Percentiles rank a stretch among this genome's conserved stretches.
phyloP scores from a whole-genome alignment of 805 yeast genomes.

The Saccharomycopsis oosterbeekiorum region DNA sequence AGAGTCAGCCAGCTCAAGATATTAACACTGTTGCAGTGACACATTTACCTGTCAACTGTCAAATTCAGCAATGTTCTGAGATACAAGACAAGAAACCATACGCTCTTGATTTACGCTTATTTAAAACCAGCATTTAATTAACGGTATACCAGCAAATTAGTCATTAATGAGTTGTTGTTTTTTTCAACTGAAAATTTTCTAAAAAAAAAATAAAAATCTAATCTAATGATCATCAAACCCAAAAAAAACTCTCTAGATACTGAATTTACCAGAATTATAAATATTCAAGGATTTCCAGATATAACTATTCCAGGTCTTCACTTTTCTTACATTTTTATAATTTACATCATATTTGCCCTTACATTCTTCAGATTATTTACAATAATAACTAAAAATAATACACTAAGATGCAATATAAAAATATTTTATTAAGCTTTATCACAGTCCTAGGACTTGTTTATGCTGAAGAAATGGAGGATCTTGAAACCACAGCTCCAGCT shows the following conservation, averaged over 20 bases:
- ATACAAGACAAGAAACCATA: not conserved
- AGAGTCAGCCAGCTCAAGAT: too few species aligned
- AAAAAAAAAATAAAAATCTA: too few species aligned
- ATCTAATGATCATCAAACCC: not conserved
- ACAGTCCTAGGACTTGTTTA: slow-evolving; percentile 22
- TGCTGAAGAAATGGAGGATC: slow-evolving; percentile 15
- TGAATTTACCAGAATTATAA: not conserved
- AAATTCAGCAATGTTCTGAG: too few species aligned
- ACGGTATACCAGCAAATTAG: not conserved
- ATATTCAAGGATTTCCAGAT: not conserved
- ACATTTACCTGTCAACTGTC: too few species aligned
- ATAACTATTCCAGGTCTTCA: not conserved
- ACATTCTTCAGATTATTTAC: not conserved
- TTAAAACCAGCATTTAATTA: too few species aligned
- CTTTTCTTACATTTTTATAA: not conserved
- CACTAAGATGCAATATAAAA: slow-evolving; percentile 25
- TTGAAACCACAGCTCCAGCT: not conserved
- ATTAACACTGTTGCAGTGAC: too few species aligned
- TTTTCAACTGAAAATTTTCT: too few species aligned
- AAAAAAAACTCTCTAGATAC: not conserved
- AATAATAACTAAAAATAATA: not conserved
- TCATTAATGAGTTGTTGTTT: not conserved
- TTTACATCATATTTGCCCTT: not conserved
- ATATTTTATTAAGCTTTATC: slow-evolving; percentile 22
- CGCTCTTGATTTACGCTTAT: not conserved